A percentile compares a stretch with the other conserved stretches of the same genome.
Conservation (phyloP, 2,329 filamentous ascomycete genomes). For the Fusarium drepaniforme region DNA sequence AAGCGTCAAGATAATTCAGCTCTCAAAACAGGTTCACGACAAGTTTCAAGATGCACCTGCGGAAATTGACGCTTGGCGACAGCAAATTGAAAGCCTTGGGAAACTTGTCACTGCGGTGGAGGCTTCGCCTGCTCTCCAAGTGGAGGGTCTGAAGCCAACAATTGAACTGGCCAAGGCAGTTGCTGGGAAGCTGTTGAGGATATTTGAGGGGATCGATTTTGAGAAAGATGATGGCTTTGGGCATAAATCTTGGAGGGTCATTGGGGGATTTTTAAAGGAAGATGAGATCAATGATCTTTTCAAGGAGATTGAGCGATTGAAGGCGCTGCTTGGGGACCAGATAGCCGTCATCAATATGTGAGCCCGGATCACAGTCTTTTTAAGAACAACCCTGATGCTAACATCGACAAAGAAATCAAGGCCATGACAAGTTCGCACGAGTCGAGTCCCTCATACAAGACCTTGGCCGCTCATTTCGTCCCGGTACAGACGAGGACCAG, state of each 20-base stretch:
- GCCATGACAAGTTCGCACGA: background rate
- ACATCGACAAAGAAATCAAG: background rate
- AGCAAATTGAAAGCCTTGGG: background rate
- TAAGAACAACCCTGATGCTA: fast-evolving
- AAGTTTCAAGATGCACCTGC: background rate
- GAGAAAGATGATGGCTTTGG: background rate
- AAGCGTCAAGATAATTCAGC: slow-evolving; percentile 7
- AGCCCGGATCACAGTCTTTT: background rate
- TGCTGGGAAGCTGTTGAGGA: background rate
- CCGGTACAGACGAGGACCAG: slow-evolving; percentile 2
- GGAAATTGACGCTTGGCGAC: background rate
- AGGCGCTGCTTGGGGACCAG: background rate
- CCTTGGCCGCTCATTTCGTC: background rate
- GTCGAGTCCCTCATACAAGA: background rate
- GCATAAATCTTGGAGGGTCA: slow-evolving; percentile 6
- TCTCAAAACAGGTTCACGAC: background rate
- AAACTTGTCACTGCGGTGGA: background rate
- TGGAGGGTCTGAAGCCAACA: background rate
- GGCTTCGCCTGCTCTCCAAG: background rate
- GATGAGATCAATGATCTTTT: slow-evolving; percentile 1
- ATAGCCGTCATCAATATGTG: slow-evolving; percentile 10
- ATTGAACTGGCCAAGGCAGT: background rate
- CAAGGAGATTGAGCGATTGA: slow-evolving; percentile 2
- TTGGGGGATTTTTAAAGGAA: background rate
- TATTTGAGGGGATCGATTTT: slow-evolving; percentile 11